Conservation (phyloP, 2,329 filamentous ascomycete genomes). For the Fusarium chaquense region DNA sequence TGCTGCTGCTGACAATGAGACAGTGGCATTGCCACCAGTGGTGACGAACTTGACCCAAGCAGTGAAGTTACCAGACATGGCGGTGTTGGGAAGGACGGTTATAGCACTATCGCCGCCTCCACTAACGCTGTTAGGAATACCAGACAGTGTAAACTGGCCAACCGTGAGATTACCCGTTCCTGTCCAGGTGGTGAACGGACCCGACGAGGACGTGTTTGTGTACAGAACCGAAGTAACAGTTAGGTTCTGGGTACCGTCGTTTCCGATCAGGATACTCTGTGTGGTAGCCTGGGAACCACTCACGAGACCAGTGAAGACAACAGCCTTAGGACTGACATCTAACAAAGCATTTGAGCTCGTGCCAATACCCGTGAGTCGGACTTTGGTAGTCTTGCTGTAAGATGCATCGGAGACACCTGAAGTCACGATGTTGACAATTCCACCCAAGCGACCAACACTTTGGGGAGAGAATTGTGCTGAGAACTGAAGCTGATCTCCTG, state of each 20-base stretch:
- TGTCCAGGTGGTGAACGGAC: slow-evolving; percentile 58
- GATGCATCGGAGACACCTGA: slow-evolving; percentile 58
- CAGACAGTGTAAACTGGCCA: slow-evolving; percentile 62
- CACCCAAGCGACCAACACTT: slow-evolving; percentile 61
- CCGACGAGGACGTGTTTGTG: slow-evolving; percentile 57
- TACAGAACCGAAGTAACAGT: slow-evolving; percentile 59
- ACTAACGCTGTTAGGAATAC: slow-evolving; percentile 59
- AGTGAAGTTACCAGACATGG: slow-evolving; percentile 60
- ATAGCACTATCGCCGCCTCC: slow-evolving; percentile 57
- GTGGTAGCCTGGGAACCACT: slow-evolving; percentile 56
- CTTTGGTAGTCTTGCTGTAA: slow-evolving; percentile 60
- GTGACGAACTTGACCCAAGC: slow-evolving; percentile 62
- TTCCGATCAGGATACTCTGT: slow-evolving; percentile 62
- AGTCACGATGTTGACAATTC: slow-evolving; percentile 61
- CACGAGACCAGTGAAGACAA: slow-evolving; percentile 64
- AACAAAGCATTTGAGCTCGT: slow-evolving; percentile 61
- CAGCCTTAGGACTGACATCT: slow-evolving; percentile 58
- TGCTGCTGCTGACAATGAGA: slow-evolving; percentile 63
- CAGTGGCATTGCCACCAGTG: slow-evolving; percentile 61
- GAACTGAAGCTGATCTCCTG: slow-evolving; percentile 58
- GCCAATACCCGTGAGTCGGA: slow-evolving; percentile 63
- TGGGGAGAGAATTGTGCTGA: slow-evolving; percentile 55
- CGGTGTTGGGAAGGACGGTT: slow-evolving; percentile 61
- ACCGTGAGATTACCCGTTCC: slow-evolving; percentile 54
- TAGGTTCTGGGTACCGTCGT: slow-evolving; percentile 61